phyloP scores from a whole-genome alignment of 805 yeast genomes.

The Saccharomycopsis amapae region DNA sequence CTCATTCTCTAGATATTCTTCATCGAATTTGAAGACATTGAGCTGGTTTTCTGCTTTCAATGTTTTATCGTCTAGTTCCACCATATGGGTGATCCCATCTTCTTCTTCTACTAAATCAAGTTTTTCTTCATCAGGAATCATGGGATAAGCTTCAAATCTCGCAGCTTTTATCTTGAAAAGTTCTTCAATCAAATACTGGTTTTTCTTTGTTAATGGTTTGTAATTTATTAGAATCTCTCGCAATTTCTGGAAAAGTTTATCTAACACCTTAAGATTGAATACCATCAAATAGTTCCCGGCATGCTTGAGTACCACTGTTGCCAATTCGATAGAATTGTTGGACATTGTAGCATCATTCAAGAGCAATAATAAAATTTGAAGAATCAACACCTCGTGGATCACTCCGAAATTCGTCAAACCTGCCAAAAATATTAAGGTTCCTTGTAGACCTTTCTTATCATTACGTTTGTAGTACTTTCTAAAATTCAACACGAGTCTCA shows the following conservation, averaged over 20 bases:
- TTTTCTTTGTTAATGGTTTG: slow-evolving; percentile 31
- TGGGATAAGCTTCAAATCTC: slow-evolving; percentile 34
- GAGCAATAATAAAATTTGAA: slow-evolving; percentile 47
- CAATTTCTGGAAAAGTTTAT: slow-evolving; percentile 49
- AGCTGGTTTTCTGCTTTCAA: slow-evolving; percentile 40
- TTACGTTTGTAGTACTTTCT: slow-evolving; percentile 43
- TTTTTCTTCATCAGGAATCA: slow-evolving; percentile 32
- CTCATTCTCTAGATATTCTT: slow-evolving; percentile 44
- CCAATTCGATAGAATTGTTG: slow-evolving; percentile 49
- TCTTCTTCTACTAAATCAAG: slow-evolving; percentile 60
- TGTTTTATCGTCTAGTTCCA: slow-evolving; percentile 44
- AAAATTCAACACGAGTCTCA: slow-evolving; percentile 52
- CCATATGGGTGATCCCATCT: slow-evolving; percentile 48
- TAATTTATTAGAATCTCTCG: slow-evolving; percentile 38
- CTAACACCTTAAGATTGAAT: slow-evolving; percentile 35
- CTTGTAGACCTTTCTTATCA: slow-evolving; percentile 37
- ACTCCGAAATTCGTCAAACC: slow-evolving; percentile 60
- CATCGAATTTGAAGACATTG: slow-evolving; percentile 46
- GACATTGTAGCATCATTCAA: slow-evolving; percentile 38
- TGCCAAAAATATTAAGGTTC: slow-evolving; percentile 45
- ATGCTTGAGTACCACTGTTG: slow-evolving; percentile 41
- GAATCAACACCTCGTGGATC: slow-evolving; percentile 42
- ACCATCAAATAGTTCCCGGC: slow-evolving; percentile 45
- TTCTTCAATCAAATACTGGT: slow-evolving; percentile 41
- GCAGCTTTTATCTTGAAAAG: slow-evolving; percentile 44